phyloP scores from a whole-genome alignment of 1,139 yeast species.

The Saccharomyces hybrid region DNA sequence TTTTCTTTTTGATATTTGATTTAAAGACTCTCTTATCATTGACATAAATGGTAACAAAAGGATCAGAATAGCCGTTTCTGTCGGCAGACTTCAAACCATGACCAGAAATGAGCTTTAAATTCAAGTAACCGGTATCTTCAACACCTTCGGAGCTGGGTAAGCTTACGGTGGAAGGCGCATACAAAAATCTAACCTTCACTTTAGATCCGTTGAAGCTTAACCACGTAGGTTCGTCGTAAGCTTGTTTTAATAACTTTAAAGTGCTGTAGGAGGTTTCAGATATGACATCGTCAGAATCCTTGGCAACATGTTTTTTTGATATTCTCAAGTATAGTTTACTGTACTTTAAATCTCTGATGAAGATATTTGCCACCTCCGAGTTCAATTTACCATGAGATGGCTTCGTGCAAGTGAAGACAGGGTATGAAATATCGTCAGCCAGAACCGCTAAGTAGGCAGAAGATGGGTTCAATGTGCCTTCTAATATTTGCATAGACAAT shows the following conservation, averaged over 20 bases:
- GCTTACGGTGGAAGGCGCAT: slow-evolving; percentile 48
- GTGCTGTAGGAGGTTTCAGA: slow-evolving; percentile 46
- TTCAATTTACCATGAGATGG: slow-evolving; percentile 26
- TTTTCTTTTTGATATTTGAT: slow-evolving; percentile 56
- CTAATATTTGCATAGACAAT: slow-evolving; percentile 44
- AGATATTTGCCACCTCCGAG: slow-evolving; percentile 47
- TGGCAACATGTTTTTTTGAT: slow-evolving; percentile 45
- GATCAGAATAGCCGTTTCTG: slow-evolving; percentile 70
- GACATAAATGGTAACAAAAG: slow-evolving; percentile 45
- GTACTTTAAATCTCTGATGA: slow-evolving; percentile 62
- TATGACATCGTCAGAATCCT: slow-evolving; percentile 42
- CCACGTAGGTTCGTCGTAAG: slow-evolving; percentile 42
- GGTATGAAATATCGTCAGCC: slow-evolving; percentile 57
- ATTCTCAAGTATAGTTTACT: slow-evolving; percentile 51
- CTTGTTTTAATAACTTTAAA: slow-evolving; percentile 44
- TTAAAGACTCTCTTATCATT: slow-evolving; percentile 50
- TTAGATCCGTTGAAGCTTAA: slow-evolving; percentile 41
- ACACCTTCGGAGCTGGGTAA: slow-evolving; percentile 55
- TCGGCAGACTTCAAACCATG: slow-evolving; percentile 51
- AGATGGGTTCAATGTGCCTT: slow-evolving; percentile 43
- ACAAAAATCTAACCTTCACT: slow-evolving; percentile 49
- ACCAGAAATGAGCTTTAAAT: slow-evolving; percentile 51
- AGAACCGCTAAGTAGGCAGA: slow-evolving; percentile 50
- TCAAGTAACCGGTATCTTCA: slow-evolving; percentile 57
- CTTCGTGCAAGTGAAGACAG: slow-evolving; percentile 49